These are phyloP conservation scores for Polychytrium aggregatum DNA, from an alignment of 192 early-diverging fungal genomes.

Conservation along the genomic window DNA sequence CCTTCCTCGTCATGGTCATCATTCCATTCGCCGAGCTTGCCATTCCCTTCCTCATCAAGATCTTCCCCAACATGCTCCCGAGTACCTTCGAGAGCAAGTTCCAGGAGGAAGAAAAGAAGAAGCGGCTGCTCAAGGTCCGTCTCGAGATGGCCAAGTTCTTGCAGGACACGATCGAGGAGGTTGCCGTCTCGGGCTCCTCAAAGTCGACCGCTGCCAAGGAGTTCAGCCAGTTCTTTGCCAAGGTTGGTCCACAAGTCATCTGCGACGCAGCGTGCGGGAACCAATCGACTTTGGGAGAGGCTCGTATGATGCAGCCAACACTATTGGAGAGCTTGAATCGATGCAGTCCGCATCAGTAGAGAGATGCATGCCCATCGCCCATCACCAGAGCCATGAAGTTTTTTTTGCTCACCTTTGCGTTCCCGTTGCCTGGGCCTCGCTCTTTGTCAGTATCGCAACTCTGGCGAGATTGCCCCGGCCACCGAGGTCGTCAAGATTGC, in stretches of 20 bases:
- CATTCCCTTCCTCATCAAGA: slow-evolving; percentile 75
- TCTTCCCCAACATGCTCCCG: slow-evolving; percentile 96
- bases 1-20: slow-evolving; percentile 81
- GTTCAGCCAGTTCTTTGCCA: slow-evolving; percentile 66
- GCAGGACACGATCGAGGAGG: slow-evolving; percentile 89
- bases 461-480: slow-evolving; percentile 71
- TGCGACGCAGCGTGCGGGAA: no score
- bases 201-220: slow-evolving; percentile 47
- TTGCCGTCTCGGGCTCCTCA: slow-evolving; percentile 46
- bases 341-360: no score
- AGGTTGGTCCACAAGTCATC: slow-evolving; percentile 26
- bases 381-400: no score
- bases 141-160: slow-evolving; percentile 91
- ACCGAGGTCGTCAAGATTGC: slow-evolving; percentile 75
- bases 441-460: slow-evolving; percentile 53
- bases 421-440: no score
- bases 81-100: slow-evolving; percentile 91
- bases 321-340: no score
- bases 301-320: no score
- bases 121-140: slow-evolving; percentile 81
- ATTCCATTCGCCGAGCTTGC: slow-evolving; percentile 95
- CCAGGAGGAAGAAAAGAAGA: slow-evolving; percentile 85
- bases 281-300: no score
- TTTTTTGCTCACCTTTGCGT: no score
- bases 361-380: no score